phyloP scores from a whole-genome alignment of 1,284 basidiomycete genomes.

The Ganoderma lucidum region DNA sequence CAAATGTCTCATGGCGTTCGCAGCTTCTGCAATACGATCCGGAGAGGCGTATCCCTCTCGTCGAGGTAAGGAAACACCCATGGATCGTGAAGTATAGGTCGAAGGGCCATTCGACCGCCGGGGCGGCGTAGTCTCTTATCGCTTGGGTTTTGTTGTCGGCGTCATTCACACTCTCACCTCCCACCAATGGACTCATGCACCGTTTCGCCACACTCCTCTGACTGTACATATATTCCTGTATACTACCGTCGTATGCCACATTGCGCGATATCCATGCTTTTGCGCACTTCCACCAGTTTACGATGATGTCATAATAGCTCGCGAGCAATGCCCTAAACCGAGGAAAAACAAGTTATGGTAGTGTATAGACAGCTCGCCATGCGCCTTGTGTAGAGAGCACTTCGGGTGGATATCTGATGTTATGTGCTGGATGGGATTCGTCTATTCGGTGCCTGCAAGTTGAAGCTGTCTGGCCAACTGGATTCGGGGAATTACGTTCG shows the following conservation, averaged over 20 bases:
- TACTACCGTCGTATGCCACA: background rate
- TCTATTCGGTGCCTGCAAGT: too few relatives aligned
- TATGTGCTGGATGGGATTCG: background rate
- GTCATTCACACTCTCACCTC: slow-evolving; percentile 6
- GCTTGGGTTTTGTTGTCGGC: background rate
- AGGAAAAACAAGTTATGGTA: too few relatives aligned
- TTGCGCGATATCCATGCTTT: slow-evolving; percentile 7
- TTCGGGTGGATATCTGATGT: too few relatives aligned
- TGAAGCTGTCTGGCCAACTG: slow-evolving; percentile 19
- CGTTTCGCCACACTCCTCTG: slow-evolving; percentile 1
- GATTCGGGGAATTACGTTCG: slow-evolving; percentile 29
- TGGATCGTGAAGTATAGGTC: slow-evolving; percentile 90
- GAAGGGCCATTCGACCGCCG: slow-evolving; percentile 42
- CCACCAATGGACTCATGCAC: slow-evolving; percentile 25
- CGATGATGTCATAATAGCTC: background rate
- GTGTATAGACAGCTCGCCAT: too few relatives aligned
- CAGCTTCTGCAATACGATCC: slow-evolving; percentile 92
- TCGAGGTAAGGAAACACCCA: slow-evolving; percentile 86
- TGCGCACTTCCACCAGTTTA: background rate
- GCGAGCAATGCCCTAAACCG: background rate
- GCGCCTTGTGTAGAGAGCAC: too few relatives aligned
- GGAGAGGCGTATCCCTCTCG: slow-evolving; percentile 81
- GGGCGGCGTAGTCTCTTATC: slow-evolving; percentile 15
- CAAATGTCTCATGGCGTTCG: background rate
- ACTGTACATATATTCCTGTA: slow-evolving; percentile 9